Percentiles rank a stretch among this genome's conserved stretches.
These are phyloP conservation scores for Voacanga thouarsii DNA, from an alignment of 257 asterid species.

Conservation along the genomic window DNA sequence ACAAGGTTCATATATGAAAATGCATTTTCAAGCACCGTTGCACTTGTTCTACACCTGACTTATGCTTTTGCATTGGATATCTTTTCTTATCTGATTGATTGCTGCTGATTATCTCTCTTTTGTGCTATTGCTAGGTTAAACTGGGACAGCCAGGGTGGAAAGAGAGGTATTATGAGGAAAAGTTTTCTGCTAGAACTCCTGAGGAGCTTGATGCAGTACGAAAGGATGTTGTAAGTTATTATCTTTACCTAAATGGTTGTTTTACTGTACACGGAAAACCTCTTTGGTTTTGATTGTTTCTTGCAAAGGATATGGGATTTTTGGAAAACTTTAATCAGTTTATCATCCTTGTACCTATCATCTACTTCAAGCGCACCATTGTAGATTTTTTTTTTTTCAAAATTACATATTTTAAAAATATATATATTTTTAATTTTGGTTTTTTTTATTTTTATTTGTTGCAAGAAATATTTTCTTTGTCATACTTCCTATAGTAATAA, in stretches of 20 bases:
- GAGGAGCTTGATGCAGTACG: slow-evolving; percentile 85
- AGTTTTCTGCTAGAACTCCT: slow-evolving; percentile 68
- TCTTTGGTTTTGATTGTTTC: neutral
- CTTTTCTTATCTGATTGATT: neutral
- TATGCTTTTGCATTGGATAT: neutral
- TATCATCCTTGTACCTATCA: neutral
- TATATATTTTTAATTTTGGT: neutral
- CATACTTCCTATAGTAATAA: neutral
- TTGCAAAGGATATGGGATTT: neutral
- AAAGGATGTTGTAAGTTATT: slow-evolving; percentile 75
- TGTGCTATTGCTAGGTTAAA: slow-evolving; percentile 53
- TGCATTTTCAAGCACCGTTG: slow-evolving; percentile 10
- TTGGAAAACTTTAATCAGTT: neutral
- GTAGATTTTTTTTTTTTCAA: no score
- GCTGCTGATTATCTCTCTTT: slow-evolving; percentile 11
- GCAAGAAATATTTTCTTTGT: neutral
- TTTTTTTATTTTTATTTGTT: neutral
- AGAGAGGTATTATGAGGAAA: slow-evolving; percentile 91
- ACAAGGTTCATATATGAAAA: slow-evolving; percentile 55
- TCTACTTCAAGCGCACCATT: no score
- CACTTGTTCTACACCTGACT: slow-evolving; percentile 9
- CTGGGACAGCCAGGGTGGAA: slow-evolving; percentile 94
- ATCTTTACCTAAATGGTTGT: neutral
- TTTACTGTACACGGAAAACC: neutral
- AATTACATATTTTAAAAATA: no score